Evolutionary conservation across 352 stramenopile genomes (phyloP), one percentile per base, ranked within the genome.

Genomic region (Phytopythium oedochilum): DNA sequence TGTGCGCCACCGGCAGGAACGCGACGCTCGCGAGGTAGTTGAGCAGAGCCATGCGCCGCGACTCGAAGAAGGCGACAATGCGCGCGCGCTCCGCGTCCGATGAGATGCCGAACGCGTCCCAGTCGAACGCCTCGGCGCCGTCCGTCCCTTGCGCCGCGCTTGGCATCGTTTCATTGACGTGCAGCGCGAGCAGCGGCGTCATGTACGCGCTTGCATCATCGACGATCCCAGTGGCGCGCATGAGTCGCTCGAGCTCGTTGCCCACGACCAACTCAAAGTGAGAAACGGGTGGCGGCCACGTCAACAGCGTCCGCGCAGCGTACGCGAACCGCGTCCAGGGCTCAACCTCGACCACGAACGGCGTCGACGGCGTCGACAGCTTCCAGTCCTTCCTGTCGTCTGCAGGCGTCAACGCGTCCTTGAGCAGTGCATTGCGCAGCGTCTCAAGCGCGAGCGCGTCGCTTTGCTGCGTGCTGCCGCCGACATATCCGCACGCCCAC

Each of bases 271-370:
- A 20, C 36, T 55, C 49, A 17, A 55, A 25, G 49, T 55, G 32
- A 4, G 3, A 10, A 4, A 15, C 9, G 1, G 49, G 26, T 15
- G 49, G 49, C 14, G 32, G 49, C 34, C 26, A 32, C 15, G 49
- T 28, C 14, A 14, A 22, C 1, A 55, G 17, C 9, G 47, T 53
- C n/a, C 47, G 17, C 10, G 32, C 20, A 18, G 32, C 32, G 49
- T 46, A 55, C 34, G 49, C 32, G 22, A 35, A 55, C n/a, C 49
- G 49, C 20, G 32, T 55, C 34, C 34, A 55, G 0, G 49, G 49
- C 15, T 55, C 49, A 23, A 34, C 32, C 25, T 55, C 35, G 32
- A 55, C 49, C 10, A 55, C 49, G 22, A 55, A 35, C 22, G 49
- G 49, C 34, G 31, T 55, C 20, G 14, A 17, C 8, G 48, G 26